Conservation (phyloP, 2,329 filamentous ascomycete genomes). For the Hymenoscyphus repandus region DNA sequence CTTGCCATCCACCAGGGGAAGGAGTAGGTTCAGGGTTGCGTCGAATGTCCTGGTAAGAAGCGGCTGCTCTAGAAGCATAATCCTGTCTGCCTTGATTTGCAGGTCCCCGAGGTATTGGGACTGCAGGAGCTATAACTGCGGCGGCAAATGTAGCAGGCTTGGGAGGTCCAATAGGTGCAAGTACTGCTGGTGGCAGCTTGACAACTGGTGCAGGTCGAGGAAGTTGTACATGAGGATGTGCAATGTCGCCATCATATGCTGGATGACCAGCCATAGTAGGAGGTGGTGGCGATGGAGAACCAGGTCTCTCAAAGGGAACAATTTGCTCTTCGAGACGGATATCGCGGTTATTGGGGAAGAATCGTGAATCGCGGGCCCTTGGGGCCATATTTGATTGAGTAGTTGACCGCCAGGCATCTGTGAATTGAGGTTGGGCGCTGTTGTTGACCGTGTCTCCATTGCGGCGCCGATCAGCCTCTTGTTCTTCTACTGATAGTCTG, state of each 20-base stretch:
- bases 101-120: constrained; percentile 17
- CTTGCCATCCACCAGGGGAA: constrained; percentile 60
- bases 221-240: constrained; percentile 63
- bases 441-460: constrained; percentile 6
- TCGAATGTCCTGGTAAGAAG: constrained; percentile 37
- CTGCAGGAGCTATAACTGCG: constrained; percentile 32
- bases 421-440: constrained; percentile 21
- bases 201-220: constrained; percentile 71
- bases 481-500: constrained; percentile 18
- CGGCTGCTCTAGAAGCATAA: constrained; percentile 35
- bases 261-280: constrained; percentile 67
- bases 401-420: constrained; percentile 28
- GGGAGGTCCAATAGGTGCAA: constrained; percentile 38
- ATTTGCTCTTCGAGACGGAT: constrained; percentile 37
- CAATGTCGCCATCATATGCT: constrained; percentile 61
- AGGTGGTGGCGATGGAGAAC: constrained; percentile 54
- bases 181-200: constrained; percentile 57
- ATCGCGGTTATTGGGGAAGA: constrained; percentile 51
- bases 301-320: constrained; percentile 33
- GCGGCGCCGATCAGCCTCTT: constrained; percentile 15
- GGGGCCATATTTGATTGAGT: constrained; percentile 33
- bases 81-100: constrained; percentile 23
- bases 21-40: constrained; percentile 19
- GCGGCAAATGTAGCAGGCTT: constrained; percentile 40
- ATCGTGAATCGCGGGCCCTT: constrained; percentile 50